These are phyloP conservation scores for Geopyxis carbonaria DNA, from an alignment of 495 filamentous ascomycete genomes.

Conservation along the genomic window DNA sequence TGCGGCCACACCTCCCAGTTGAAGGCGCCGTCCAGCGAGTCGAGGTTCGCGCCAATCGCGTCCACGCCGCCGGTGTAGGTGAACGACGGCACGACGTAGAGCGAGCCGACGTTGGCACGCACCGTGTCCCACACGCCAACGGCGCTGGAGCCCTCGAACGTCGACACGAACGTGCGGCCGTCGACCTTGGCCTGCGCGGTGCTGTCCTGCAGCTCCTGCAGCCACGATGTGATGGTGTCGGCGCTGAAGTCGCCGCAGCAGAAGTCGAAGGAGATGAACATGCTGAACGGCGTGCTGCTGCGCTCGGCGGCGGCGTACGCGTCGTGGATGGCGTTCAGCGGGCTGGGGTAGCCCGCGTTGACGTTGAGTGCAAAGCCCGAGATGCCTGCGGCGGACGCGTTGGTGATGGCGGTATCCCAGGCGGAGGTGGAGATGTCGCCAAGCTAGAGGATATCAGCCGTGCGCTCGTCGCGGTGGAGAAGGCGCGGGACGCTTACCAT, in stretches of 20 bases:
- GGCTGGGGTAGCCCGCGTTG: conserved; percentile 33
- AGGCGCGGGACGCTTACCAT: too few relatives aligned
- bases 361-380: conserved; percentile 59
- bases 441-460: too few relatives aligned
- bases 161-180: conserved; percentile 46
- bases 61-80: too few relatives aligned
- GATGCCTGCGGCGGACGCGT: conserved; percentile 44
- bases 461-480: background rate
- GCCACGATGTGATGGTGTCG: conserved; percentile 34
- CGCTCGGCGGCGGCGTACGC: conserved; percentile 34
- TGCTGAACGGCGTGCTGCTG: conserved; percentile 41
- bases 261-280: conserved; percentile 56
- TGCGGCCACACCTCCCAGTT: conserved; percentile 68
- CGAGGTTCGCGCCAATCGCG: conserved; percentile 32
- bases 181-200: conserved; percentile 39
- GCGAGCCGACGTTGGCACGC: conserved; percentile 27
- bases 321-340: conserved; percentile 34
- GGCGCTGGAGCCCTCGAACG: conserved; percentile 43
- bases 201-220: conserved; percentile 37
- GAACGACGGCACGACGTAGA: conserved; percentile 35
- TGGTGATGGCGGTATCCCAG: conserved; percentile 40
- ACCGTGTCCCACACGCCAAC: conserved; percentile 32
- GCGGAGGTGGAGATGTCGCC: conserved; percentile 28
- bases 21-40: conserved; percentile 40
- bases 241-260: conserved; percentile 35